These are phyloP conservation scores for Penicillium salamii DNA, from an alignment of 495 filamentous ascomycete species.

Conservation along the genomic window DNA sequence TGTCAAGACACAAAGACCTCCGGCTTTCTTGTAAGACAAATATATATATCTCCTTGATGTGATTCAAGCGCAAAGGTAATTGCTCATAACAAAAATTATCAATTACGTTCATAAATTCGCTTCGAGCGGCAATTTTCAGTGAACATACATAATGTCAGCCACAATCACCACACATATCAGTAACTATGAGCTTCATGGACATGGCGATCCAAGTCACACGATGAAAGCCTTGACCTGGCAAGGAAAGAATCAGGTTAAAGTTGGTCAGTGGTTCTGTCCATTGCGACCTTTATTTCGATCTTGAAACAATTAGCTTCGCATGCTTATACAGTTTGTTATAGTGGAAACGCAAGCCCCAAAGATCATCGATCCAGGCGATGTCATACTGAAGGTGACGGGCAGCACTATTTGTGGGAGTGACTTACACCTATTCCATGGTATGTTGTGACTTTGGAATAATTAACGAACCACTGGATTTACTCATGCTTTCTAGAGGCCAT, in stretches of 20 bases:
- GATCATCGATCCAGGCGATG: slow-evolving; percentile 67
- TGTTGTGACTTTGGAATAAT: background rate
- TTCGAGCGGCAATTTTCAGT: slow-evolving; percentile 2
- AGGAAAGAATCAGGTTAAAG: slow-evolving; percentile 19
- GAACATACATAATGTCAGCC: slow-evolving; percentile 5
- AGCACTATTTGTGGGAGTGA: slow-evolving; percentile 79
- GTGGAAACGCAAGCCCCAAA: slow-evolving; percentile 59
- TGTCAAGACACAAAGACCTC: slow-evolving; percentile 3
- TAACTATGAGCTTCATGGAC: slow-evolving; percentile 11
- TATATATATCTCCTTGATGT: background rate
- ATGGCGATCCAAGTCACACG: slow-evolving; percentile 3
- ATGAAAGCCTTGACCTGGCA: slow-evolving; percentile 21
- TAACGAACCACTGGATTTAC: background rate
- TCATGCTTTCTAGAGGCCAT: slow-evolving; percentile 11
- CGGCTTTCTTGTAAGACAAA: background rate
- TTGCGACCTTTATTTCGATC: slow-evolving; percentile 1
- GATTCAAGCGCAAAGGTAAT: background rate
- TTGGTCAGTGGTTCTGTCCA: slow-evolving; percentile 12
- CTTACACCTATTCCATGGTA: slow-evolving; percentile 68
- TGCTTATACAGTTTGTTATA: slow-evolving; percentile 13
- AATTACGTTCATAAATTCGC: slow-evolving; percentile 6
- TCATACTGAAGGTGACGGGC: slow-evolving; percentile 76
- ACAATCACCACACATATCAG: slow-evolving; percentile 11
- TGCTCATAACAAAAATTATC: slow-evolving; percentile 5
- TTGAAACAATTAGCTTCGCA: background rate